These are phyloP conservation scores for Orychophragmus violaceus DNA, from an alignment of 345 rosid species.

Conservation along the genomic window DNA sequence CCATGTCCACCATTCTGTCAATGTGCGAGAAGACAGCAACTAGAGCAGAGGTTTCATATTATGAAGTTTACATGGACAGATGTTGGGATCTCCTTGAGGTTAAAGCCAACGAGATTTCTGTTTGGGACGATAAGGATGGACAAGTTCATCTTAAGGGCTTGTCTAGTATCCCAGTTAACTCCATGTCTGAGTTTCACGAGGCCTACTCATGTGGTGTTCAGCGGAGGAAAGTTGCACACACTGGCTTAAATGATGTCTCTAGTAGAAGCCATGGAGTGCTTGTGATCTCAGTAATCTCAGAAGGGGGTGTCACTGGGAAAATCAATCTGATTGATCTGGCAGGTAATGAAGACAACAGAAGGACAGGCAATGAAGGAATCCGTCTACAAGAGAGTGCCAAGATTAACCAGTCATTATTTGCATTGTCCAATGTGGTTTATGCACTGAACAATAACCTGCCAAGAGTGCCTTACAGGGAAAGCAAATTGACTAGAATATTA, in stretches of 20 bases:
- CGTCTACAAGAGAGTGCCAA: conserved; percentile 86
- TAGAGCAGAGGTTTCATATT: conserved; percentile 66
- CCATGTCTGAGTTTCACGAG: conserved; percentile 57
- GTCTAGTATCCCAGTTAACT: conserved; percentile 45
- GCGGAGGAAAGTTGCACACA: conserved; percentile 76
- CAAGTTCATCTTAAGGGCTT: conserved; percentile 76
- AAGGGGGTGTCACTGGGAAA: conserved; percentile 50
- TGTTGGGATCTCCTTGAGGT: conserved; percentile 79
- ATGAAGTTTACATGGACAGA: conserved; percentile 86
- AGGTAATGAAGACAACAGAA: conserved; percentile 94
- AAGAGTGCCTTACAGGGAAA: conserved; percentile 82
- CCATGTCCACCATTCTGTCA: conserved; percentile 63
- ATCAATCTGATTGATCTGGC: conserved; percentile 87
- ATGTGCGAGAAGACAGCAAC: conserved; percentile 43
- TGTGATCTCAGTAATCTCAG: conserved; percentile 52
- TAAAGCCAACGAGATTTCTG: conserved; percentile 47
- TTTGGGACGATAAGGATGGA: conserved; percentile 70
- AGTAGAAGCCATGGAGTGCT: conserved; percentile 94
- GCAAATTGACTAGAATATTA: conserved; percentile 85
- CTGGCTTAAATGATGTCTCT: conserved; percentile 79
- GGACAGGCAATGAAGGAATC: conserved; percentile 79
- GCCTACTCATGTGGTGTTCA: conserved; percentile 50
- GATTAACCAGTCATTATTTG: conserved; percentile 83
- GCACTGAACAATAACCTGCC: conserved; percentile 72
- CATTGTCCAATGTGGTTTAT: conserved; percentile 79